These are phyloP conservation scores for Erythrophleum fordii DNA, from an alignment of 306 rosid species.

Conservation along the genomic window DNA sequence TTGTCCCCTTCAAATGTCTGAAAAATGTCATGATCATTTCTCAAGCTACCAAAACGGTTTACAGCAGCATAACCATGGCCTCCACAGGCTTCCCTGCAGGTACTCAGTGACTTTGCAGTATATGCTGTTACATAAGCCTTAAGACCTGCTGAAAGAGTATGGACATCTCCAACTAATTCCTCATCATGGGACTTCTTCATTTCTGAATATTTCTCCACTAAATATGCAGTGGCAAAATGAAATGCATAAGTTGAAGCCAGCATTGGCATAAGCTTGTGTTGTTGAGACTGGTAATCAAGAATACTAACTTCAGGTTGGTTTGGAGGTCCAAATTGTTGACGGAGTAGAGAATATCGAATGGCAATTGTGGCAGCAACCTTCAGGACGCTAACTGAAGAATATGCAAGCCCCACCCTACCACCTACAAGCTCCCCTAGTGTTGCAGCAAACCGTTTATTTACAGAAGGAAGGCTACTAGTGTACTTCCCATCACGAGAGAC, in stretches of 20 bases:
- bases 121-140: conserved; percentile 89
- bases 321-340: conserved; percentile 97
- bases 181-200: conserved; percentile 87
- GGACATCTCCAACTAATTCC: conserved; percentile 82
- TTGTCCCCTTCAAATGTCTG: conserved; percentile 99
- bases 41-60: conserved; percentile 81
- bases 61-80: conserved; percentile 99
- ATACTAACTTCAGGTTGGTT: conserved; percentile 88
- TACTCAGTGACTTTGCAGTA: conserved; percentile 89
- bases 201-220: conserved; percentile 82
- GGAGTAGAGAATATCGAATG: conserved; percentile 82
- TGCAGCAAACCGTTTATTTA: conserved; percentile 89
- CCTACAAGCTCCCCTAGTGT: conserved; percentile 96
- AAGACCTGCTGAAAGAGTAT: conserved; percentile 90
- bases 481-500: conserved; percentile 94
- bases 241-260: conserved; percentile 94
- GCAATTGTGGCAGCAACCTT: conserved; percentile 85
- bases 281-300: conserved; percentile 97
- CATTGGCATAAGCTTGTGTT: conserved; percentile 99
- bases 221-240: conserved; percentile 69
- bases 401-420: conserved; percentile 97
- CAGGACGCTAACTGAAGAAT: conserved; percentile 87
- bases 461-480: conserved; percentile 76
- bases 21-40: conserved; percentile 98
- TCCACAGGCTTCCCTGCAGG: conserved; percentile 98